These are phyloP conservation scores for Aspergillus panamensis DNA, from an alignment of 495 filamentous ascomycete species.

Conservation along the genomic window DNA sequence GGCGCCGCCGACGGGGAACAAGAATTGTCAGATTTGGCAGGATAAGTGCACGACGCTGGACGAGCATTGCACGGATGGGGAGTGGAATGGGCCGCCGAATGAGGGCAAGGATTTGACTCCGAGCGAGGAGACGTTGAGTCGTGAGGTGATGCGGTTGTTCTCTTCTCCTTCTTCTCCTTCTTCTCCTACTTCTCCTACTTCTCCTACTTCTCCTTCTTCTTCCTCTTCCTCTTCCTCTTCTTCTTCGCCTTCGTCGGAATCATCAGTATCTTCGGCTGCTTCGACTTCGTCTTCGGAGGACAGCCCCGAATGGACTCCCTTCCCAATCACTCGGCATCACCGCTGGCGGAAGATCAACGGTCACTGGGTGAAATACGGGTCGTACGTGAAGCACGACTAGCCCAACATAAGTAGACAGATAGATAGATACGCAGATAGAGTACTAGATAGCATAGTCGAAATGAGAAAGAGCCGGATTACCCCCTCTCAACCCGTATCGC, in stretches of 20 bases:
- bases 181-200: not conserved
- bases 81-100: slow-evolving; percentile 58
- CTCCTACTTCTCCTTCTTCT: not conserved
- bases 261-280: not conserved
- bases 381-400: not conserved
- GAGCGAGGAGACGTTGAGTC: slow-evolving; percentile 4
- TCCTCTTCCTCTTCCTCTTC: not conserved
- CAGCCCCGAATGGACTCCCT: not conserved
- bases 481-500: not conserved
- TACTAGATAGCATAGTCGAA: no score
- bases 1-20: slow-evolving; percentile 54
- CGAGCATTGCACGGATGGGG: slow-evolving; percentile 41
- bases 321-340: not conserved
- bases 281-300: no score
- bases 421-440: no score
- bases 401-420: no score
- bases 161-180: not conserved
- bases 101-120: slow-evolving; percentile 46
- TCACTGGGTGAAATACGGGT: not conserved
- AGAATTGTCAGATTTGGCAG: slow-evolving; percentile 57
- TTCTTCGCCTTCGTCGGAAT: not conserved
- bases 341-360: not conserved
- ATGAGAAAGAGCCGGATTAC: no score
- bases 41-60: slow-evolving; percentile 54
- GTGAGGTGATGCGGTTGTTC: slow-evolving; percentile 9